These are phyloP conservation scores for Curvularia verruculosa DNA, from an alignment of 2,329 filamentous ascomycete species.

Conservation along the genomic window DNA sequence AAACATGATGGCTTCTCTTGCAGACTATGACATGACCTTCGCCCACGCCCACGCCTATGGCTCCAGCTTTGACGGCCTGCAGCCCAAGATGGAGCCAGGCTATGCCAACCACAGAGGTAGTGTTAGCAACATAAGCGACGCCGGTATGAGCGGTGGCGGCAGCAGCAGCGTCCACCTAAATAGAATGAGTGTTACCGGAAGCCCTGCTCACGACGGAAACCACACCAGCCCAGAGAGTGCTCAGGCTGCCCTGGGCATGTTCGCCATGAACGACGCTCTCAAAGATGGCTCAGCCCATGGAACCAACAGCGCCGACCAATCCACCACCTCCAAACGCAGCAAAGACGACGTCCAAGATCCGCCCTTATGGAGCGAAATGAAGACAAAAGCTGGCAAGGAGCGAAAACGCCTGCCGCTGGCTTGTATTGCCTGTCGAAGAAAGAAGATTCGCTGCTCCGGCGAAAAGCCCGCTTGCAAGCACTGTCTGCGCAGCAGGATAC, in stretches of 20 bases:
- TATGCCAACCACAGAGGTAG: conserved; percentile 40
- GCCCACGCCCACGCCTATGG: conserved; percentile 33
- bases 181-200: conserved; percentile 43
- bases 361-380: conserved; percentile 60
- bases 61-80: conserved; percentile 27
- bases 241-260: conserved; percentile 33
- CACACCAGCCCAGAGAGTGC: conserved; percentile 47
- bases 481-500: conserved; percentile 87
- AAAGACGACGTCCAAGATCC: conserved; percentile 42
- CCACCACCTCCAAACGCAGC: conserved; percentile 32
- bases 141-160: conserved; percentile 34
- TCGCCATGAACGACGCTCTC: conserved; percentile 38
- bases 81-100: conserved; percentile 32
- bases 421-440: conserved; percentile 92
- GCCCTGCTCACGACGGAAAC: conserved; percentile 40
- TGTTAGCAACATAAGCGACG: conserved; percentile 42
- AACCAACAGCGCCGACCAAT: conserved; percentile 35
- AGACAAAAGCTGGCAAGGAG: conserved; percentile 83
- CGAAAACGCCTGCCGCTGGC: conserved; percentile 89
- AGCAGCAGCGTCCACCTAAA: conserved; percentile 33
- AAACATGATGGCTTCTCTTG: conserved; percentile 38
- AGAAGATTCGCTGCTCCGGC: conserved; percentile 97
- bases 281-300: conserved; percentile 34
- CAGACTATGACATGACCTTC: conserved; percentile 43
- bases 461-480: conserved; percentile 98